Percentiles rank a stretch among this genome's conserved stretches.
Conservation (phyloP, 768 basidiomycete genomes). For the Tubosaeta sp. region DNA sequence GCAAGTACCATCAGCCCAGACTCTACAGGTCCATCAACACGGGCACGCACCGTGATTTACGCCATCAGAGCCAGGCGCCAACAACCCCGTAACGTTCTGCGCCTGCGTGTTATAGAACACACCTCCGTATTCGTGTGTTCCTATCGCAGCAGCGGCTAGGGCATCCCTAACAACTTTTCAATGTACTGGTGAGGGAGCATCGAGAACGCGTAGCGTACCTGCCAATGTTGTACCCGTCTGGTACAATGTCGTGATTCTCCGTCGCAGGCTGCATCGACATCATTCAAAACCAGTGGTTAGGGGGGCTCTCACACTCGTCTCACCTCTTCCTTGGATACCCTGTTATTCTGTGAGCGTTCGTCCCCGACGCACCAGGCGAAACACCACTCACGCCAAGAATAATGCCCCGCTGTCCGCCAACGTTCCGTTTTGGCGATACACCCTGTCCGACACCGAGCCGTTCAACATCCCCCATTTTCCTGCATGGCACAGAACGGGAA, state of each 20-base stretch:
- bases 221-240: conserved; percentile 49
- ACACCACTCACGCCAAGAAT: conserved; percentile 51
- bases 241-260: conserved; percentile 38
- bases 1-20: too few relatives aligned
- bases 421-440: conserved; percentile 58
- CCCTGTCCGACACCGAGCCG: conserved; percentile 18
- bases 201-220: conserved; percentile 26
- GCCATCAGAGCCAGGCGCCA: conserved; percentile 47
- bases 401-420: conserved; percentile 44
- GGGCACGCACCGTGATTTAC: conserved; percentile 47
- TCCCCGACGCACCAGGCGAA: background rate
- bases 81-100: conserved; percentile 48
- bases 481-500: background rate
- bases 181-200: background rate
- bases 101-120: conserved; percentile 45
- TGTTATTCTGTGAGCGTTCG: conserved; percentile 10
- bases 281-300: background rate
- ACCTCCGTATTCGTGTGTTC: conserved; percentile 37
- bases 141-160: conserved; percentile 37
- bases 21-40: background rate
- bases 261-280: conserved; percentile 19
- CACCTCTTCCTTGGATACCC: conserved; percentile 48
- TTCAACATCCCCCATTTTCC: background rate
- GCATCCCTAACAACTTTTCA: conserved; percentile 25
- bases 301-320: background rate